These are phyloP conservation scores for Thalassiosira pacifica DNA, from an alignment of 352 stramenopile species.

Conservation along the genomic window DNA sequence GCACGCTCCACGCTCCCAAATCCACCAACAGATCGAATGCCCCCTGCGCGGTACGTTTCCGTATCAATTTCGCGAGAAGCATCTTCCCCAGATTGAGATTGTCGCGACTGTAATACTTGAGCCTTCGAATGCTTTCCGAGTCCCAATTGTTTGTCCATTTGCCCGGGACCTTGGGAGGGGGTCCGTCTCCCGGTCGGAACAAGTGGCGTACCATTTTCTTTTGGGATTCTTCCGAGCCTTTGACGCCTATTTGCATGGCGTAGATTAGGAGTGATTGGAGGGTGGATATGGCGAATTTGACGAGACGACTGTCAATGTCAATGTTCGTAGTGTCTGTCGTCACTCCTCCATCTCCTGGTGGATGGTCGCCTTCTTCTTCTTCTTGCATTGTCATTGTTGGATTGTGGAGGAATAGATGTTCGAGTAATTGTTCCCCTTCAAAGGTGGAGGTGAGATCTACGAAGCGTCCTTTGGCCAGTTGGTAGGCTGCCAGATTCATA, in stretches of 20 bases:
- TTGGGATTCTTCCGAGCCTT: slow-evolving; percentile 63
- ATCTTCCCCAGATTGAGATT: slow-evolving; percentile 51
- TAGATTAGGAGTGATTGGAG: slow-evolving; percentile 78
- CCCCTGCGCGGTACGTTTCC: slow-evolving; percentile 68
- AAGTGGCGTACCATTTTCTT: slow-evolving; percentile 68
- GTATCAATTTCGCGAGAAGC: slow-evolving; percentile 65
- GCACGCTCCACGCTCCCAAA: slow-evolving; percentile 65
- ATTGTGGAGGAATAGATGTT: slow-evolving; percentile 65
- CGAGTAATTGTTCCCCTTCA: slow-evolving; percentile 58
- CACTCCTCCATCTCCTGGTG: too few relatives aligned
- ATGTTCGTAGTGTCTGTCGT: too few relatives aligned
- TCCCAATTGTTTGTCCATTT: slow-evolving; percentile 41
- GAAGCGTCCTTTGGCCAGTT: slow-evolving; percentile 63
- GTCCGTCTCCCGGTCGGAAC: slow-evolving; percentile 29
- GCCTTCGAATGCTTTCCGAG: slow-evolving; percentile 47
- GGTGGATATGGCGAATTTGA: slow-evolving; percentile 62
- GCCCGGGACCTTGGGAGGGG: background rate
- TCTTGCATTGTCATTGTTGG: slow-evolving; percentile 8
- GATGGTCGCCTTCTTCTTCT: too few relatives aligned
- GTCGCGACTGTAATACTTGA: slow-evolving; percentile 74
- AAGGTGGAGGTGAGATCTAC: slow-evolving; percentile 67
- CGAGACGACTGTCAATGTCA: slow-evolving; percentile 27
- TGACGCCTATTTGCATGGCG: slow-evolving; percentile 74
- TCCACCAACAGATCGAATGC: slow-evolving; percentile 77
- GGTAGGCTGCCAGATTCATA: background rate